phyloP scores from a whole-genome alignment of 1,284 basidiomycete genomes.

The Fomitopsis pinicola region DNA sequence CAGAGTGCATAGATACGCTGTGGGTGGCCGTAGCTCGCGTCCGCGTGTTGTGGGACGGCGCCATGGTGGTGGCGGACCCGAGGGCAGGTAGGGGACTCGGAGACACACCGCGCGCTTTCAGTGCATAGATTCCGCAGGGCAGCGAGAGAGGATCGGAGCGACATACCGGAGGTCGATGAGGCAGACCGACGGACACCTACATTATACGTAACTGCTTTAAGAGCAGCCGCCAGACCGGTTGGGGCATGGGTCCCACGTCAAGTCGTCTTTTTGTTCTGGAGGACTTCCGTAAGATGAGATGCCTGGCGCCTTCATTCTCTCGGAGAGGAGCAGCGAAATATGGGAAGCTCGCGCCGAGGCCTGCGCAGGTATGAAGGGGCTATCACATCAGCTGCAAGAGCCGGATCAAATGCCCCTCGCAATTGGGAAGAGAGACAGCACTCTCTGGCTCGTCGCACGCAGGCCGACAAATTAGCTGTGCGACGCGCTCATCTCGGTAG shows the following conservation, averaged over 20 bases:
- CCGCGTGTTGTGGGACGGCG: background rate
- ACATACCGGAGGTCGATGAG: constrained; percentile 26
- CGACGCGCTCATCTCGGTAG: background rate
- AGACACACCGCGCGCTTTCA: background rate
- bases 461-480: constrained; percentile 17
- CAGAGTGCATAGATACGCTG: constrained; percentile 49
- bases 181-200: constrained; percentile 13
- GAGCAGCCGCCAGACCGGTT: constrained; percentile 1
- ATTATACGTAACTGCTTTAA: constrained; percentile 3
- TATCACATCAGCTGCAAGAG: background rate
- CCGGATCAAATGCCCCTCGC: constrained; percentile 2
- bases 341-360: constrained; percentile 32
- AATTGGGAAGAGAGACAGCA: constrained; percentile 11
- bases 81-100: background rate
- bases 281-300: constrained; percentile 33
- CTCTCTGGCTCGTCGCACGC: constrained; percentile 8
- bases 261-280: constrained; percentile 29
- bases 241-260: constrained; percentile 29
- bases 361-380: constrained; percentile 13
- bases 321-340: constrained; percentile 30
- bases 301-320: constrained; percentile 31
- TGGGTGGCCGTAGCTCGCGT: background rate
- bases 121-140: background rate
- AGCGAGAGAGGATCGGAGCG: constrained; percentile 4
- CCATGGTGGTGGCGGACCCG: background rate